phyloP scores from a whole-genome alignment of 257 asterid genomes.

The Verbena officinalis region DNA sequence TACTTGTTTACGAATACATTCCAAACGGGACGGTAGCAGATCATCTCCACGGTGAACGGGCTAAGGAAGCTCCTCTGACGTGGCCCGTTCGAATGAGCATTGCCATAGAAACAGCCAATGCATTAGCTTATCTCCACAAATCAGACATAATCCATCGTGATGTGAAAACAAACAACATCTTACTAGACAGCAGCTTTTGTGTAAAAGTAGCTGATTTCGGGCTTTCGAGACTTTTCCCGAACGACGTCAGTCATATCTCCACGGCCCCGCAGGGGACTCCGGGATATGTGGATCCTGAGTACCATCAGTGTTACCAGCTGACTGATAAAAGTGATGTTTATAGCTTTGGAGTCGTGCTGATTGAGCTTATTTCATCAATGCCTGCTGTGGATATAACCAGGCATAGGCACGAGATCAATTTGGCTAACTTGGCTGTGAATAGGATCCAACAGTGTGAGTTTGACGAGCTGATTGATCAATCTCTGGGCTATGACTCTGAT shows the following conservation, averaged over 20 bases:
- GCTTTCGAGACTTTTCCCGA: slow-evolving; percentile 65
- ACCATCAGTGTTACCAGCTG: slow-evolving; percentile 70
- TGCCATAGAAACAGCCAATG: slow-evolving; percentile 72
- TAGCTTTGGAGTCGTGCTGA: slow-evolving; percentile 76
- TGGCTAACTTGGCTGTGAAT: slow-evolving; percentile 61
- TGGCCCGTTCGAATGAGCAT: slow-evolving; percentile 70
- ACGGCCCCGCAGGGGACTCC: slow-evolving; percentile 93
- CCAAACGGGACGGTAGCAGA: slow-evolving; percentile 76
- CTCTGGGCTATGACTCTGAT: slow-evolving; percentile 55
- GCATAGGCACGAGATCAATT: slow-evolving; percentile 68
- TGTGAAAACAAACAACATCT: slow-evolving; percentile 73
- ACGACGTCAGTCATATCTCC: slow-evolving; percentile 67
- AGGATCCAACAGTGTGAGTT: slow-evolving; percentile 64
- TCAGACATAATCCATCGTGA: slow-evolving; percentile 73
- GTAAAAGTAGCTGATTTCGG: slow-evolving; percentile 92
- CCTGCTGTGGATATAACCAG: slow-evolving; percentile 73
- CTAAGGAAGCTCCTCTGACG: slow-evolving; percentile 40
- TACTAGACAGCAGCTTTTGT: slow-evolving; percentile 55
- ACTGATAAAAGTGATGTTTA: slow-evolving; percentile 79
- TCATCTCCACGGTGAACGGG: slow-evolving; percentile 63
- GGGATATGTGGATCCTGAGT: slow-evolving; percentile 84
- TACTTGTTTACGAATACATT: slow-evolving; percentile 81
- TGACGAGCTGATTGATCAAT: slow-evolving; percentile 62
- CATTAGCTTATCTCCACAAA: slow-evolving; percentile 70
- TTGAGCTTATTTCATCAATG: slow-evolving; percentile 83